Evolutionary conservation across 2,329 filamentous ascomycete species (phyloP).

Genomic region (Hypoxylon sp.): DNA sequence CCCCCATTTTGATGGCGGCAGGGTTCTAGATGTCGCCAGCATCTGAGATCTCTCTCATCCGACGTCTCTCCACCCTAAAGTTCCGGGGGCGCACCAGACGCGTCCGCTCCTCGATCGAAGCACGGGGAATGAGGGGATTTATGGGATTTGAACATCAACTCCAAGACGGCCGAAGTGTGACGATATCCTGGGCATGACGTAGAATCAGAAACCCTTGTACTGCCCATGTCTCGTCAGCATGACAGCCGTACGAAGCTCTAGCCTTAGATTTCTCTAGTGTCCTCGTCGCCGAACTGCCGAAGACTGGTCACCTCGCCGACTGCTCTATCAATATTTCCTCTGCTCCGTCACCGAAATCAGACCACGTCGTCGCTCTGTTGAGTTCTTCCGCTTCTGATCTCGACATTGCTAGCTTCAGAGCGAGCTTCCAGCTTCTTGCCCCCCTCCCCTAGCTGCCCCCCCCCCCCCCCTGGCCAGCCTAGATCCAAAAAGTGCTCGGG

Average conservation of each 20-base stretch:
- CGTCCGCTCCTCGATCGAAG: not conserved
- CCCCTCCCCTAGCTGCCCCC: too few relatives aligned
- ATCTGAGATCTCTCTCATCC: slow-evolving; percentile 13
- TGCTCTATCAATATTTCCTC: slow-evolving; percentile 30
- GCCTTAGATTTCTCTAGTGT: slow-evolving; percentile 18
- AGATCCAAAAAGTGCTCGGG: slow-evolving; percentile 28
- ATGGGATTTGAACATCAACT: slow-evolving; percentile 34
- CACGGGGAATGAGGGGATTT: slow-evolving; percentile 33
- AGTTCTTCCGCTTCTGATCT: slow-evolving; percentile 10
- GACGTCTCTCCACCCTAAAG: slow-evolving; percentile 13
- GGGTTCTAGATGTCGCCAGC: slow-evolving; percentile 9
- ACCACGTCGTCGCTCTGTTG: slow-evolving; percentile 1
- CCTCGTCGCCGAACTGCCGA: slow-evolving; percentile 36
- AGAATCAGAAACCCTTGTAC: slow-evolving; percentile 29
- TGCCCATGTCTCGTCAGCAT: slow-evolving; percentile 27
- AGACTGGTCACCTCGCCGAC: slow-evolving; percentile 35
- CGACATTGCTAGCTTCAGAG: slow-evolving; percentile 5
- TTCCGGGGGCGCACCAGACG: slow-evolving; percentile 11
- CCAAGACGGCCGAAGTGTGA: slow-evolving; percentile 26
- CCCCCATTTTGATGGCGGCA: not conserved
- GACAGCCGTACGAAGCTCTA: slow-evolving; percentile 16
- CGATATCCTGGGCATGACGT: slow-evolving; percentile 37
- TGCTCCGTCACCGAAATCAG: slow-evolving; percentile 20
- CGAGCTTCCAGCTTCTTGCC: slow-evolving; percentile 14
- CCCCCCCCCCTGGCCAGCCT: too few relatives aligned